Conservation (phyloP, 129 eudicot species). For the Tagetes erecta region DNA sequence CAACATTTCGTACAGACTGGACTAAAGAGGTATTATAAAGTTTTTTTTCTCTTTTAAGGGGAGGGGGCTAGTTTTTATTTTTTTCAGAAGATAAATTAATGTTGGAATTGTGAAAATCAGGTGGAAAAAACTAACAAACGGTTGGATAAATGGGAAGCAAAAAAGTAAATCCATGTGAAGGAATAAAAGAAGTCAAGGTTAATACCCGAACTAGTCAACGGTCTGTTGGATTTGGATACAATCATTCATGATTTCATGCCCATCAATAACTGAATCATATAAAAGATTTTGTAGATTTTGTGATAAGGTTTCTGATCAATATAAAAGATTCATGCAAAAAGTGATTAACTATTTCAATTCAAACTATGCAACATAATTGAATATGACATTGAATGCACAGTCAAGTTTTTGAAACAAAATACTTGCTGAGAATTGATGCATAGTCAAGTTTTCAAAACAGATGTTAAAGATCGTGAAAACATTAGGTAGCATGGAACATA, state of each 20-base stretch:
- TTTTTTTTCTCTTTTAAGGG: background rate
- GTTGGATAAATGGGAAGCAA: slow-evolving; percentile 65
- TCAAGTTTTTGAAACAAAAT: background rate
- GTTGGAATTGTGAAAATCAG: slow-evolving; percentile 34
- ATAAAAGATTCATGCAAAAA: background rate
- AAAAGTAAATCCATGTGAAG: slow-evolving; percentile 32
- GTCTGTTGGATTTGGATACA: background rate
- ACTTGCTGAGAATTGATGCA: background rate
- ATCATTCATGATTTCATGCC: slow-evolving; percentile 22
- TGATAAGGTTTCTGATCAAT: background rate
- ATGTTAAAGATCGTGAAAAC: background rate
- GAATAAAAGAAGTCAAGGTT: slow-evolving; percentile 25
- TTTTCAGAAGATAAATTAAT: background rate
- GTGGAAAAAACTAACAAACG: slow-evolving; percentile 61
- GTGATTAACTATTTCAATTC: background rate
- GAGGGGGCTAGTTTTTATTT: background rate
- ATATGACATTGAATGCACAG: background rate
- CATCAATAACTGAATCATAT: background rate
- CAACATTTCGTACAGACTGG: slow-evolving; percentile 73
- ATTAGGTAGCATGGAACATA: background rate
- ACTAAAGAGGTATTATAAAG: slow-evolving; percentile 54
- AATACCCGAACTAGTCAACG: background rate
- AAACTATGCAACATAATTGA: background rate
- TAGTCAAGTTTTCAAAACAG: background rate
- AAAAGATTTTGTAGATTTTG: background rate